Percentiles rank a stretch among this genome's conserved stretches.
Conservation (phyloP, 768 basidiomycete genomes). For the Filobasidium floriforme region DNA sequence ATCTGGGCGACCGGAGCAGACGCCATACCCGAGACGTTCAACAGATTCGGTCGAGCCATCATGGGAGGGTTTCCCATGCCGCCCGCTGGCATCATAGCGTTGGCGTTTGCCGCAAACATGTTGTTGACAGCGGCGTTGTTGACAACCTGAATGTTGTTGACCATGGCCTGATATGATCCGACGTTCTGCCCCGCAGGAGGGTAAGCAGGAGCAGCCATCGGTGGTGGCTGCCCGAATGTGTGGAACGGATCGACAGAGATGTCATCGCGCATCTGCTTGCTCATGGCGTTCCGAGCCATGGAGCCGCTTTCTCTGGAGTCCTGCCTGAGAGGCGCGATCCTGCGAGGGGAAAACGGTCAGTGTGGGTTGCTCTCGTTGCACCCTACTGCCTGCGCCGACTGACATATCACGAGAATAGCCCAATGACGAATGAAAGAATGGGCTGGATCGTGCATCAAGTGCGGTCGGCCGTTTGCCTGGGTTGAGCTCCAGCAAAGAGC, state of each 20-base stretch:
- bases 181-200: background rate
- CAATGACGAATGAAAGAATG: conserved; percentile 12
- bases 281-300: conserved; percentile 4
- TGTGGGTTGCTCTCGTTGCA: background rate
- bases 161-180: background rate
- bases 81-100: background rate
- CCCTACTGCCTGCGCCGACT: background rate
- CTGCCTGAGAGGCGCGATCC: conserved; percentile 4
- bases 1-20: background rate
- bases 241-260: conserved; percentile 1
- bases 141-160: background rate
- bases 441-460: conserved; percentile 14
- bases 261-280: conserved; percentile 5
- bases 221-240: background rate
- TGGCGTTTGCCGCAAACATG: background rate
- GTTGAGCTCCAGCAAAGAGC: conserved; percentile 15
- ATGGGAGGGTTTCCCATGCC: background rate
- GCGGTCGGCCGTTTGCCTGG: conserved; percentile 19
- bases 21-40: conserved; percentile 1
- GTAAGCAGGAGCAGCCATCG: background rate
- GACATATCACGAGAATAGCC: background rate
- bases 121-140: background rate
- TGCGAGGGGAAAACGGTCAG: background rate
- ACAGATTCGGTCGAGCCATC: background rate
- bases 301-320: conserved; percentile 1